Percentiles rank a stretch among this genome's conserved stretches.
These are phyloP conservation scores for Paecilomyces sp. DNA, from an alignment of 2,329 filamentous ascomycete genomes.

Conservation along the genomic window DNA sequence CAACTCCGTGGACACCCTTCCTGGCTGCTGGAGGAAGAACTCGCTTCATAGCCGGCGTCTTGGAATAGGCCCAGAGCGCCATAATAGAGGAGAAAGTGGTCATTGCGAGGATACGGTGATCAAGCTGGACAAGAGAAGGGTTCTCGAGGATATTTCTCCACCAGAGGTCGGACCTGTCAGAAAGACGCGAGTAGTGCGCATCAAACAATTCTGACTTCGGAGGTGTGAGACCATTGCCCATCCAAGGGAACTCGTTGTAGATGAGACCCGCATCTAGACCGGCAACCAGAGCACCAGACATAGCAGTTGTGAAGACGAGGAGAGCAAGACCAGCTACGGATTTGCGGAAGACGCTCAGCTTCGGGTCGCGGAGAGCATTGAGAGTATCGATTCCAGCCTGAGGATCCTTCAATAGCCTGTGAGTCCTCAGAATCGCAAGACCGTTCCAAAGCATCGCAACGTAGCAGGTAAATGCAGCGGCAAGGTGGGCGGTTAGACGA, in stretches of 20 bases:
- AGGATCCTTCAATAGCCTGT: conserved; percentile 63
- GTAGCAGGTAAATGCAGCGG: conserved; percentile 87
- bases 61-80: conserved; percentile 71
- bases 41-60: conserved; percentile 56
- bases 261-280: conserved; percentile 94
- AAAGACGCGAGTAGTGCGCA: conserved; percentile 71
- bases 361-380: conserved; percentile 56
- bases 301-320: conserved; percentile 80
- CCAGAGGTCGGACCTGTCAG: conserved; percentile 76
- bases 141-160: conserved; percentile 99
- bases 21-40: conserved; percentile 50
- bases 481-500: conserved; percentile 80
- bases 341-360: conserved; percentile 65
- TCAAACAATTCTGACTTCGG: conserved; percentile 79
- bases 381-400: conserved; percentile 55
- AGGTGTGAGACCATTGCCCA: conserved; percentile 78
- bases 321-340: conserved; percentile 62
- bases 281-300: conserved; percentile 90
- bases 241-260: conserved; percentile 97
- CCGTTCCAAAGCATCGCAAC: conserved; percentile 89
- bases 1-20: conserved; percentile 68
- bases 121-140: conserved; percentile 87
- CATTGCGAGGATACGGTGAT: conserved; percentile 86
- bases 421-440: conserved; percentile 72
- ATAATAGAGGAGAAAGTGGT: conserved; percentile 80